Conservation (phyloP, 169 alveolate species). For the Plasmodium vivax region DNA sequence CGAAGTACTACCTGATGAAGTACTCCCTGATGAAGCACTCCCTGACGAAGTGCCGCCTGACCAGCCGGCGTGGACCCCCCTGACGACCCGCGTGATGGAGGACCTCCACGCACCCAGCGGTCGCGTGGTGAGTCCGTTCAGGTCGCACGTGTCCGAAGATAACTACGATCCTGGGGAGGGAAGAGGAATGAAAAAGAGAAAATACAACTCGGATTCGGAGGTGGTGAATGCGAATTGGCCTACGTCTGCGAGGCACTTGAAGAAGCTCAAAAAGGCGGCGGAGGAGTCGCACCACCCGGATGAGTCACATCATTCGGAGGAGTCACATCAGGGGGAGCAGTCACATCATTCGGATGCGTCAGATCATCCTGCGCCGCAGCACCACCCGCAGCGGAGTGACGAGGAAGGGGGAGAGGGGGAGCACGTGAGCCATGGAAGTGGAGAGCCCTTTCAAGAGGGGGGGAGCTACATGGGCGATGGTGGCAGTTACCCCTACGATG, state of each 20-base stretch:
- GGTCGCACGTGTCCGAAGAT: slow-evolving; percentile 4
- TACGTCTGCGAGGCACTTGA: background rate
- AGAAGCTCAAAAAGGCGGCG: background rate
- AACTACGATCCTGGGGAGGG: background rate
- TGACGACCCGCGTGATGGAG: background rate
- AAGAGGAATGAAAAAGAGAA: slow-evolving; percentile 13
- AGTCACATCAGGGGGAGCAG: background rate
- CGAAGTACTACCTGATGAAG: background rate
- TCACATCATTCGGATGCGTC: too few species aligned
- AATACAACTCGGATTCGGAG: slow-evolving; percentile 55
- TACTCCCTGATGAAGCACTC: background rate
- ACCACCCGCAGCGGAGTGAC: background rate
- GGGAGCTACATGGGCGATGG: background rate
- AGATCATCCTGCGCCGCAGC: background rate
- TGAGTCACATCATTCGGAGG: background rate
- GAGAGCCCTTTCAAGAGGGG: background rate
- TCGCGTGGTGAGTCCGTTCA: background rate
- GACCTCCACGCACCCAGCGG: background rate
- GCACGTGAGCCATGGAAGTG: background rate
- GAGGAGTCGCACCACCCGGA: background rate
- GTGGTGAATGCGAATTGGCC: background rate
- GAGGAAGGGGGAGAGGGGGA: background rate
- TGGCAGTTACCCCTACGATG: background rate
- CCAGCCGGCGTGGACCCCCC: background rate
- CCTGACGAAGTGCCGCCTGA: background rate